phyloP scores from a whole-genome alignment of 163 green algal genomes.

The Scenedesmus sp. region DNA sequence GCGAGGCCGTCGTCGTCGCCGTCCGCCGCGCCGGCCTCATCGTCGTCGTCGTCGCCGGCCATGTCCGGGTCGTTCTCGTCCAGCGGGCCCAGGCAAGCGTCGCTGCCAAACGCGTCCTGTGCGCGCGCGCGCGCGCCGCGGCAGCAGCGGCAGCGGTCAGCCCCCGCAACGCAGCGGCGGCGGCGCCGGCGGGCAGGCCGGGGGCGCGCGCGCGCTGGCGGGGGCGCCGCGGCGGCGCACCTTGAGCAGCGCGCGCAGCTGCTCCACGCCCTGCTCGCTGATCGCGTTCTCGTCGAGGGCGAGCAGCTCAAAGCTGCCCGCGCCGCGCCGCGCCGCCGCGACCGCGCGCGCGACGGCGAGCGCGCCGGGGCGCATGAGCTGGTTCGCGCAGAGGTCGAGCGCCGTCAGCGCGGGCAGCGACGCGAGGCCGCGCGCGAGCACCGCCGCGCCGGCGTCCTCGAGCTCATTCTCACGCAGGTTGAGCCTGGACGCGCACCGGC shows the following conservation, averaged over 20 bases:
- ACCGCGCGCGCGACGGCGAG: conserved; percentile 41
- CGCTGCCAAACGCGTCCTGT: conserved; percentile 66
- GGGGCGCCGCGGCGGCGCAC: conserved; percentile 12
- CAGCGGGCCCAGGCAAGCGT: conserved; percentile 65
- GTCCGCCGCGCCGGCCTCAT: conserved; percentile 50
- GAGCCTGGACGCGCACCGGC: conserved; percentile 51
- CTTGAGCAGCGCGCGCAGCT: conserved; percentile 48
- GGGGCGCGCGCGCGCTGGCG: too few species aligned
- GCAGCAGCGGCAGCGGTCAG: not conserved
- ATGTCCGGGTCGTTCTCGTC: conserved; percentile 83
- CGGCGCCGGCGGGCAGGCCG: not conserved
- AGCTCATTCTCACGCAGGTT: conserved; percentile 93
- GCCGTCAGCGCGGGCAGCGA: conserved; percentile 37
- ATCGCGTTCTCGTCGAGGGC: conserved; percentile 91
- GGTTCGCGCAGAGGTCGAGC: conserved; percentile 78
- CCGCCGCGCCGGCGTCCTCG: conserved; percentile 74
- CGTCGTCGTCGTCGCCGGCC: conserved; percentile 72
- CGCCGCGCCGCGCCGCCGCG: conserved; percentile 23
- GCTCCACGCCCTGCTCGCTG: conserved; percentile 65
- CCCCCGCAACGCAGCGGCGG: not conserved
- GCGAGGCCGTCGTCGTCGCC: conserved; percentile 52
- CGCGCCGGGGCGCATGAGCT: conserved; percentile 54
- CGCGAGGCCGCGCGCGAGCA: conserved; percentile 52
- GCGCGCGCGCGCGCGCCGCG: not conserved
- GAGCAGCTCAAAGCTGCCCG: conserved; percentile 67